These are phyloP conservation scores for Pelargonium cotyledonis DNA, from an alignment of 441 rosid species.

Conservation along the genomic window DNA sequence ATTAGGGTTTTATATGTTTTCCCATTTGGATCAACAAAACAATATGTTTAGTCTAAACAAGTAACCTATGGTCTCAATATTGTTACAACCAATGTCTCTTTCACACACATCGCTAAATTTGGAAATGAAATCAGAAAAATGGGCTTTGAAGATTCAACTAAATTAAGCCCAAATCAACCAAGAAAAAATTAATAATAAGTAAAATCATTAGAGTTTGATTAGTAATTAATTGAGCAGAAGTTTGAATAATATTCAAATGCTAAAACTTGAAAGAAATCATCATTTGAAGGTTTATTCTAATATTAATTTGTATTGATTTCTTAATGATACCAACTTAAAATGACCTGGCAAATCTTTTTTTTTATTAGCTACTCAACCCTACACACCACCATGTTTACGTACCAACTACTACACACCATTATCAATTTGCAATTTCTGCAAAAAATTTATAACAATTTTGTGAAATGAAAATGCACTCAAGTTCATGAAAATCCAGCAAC, in stretches of 20 bases:
- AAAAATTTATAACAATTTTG: background rate
- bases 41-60: background rate
- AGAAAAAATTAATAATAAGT: too few relatives aligned
- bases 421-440: background rate
- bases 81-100: background rate
- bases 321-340: background rate
- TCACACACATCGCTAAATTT: too few relatives aligned
- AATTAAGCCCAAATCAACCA: too few relatives aligned
- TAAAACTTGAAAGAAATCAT: conserved; percentile 5
- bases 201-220: too few relatives aligned
- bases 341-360: background rate
- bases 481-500: background rate
- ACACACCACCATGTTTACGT: background rate
- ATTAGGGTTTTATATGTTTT: background rate
- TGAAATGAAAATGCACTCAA: background rate
- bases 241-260: background rate
- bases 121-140: too few relatives aligned
- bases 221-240: too few relatives aligned
- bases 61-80: background rate
- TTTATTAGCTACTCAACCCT: background rate
- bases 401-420: background rate
- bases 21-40: background rate
- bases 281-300: background rate
- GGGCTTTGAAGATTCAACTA: too few relatives aligned
- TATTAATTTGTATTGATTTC: background rate